These are phyloP conservation scores for Carallia pectinifolia DNA, from an alignment of 345 rosid species.

Conservation along the genomic window DNA sequence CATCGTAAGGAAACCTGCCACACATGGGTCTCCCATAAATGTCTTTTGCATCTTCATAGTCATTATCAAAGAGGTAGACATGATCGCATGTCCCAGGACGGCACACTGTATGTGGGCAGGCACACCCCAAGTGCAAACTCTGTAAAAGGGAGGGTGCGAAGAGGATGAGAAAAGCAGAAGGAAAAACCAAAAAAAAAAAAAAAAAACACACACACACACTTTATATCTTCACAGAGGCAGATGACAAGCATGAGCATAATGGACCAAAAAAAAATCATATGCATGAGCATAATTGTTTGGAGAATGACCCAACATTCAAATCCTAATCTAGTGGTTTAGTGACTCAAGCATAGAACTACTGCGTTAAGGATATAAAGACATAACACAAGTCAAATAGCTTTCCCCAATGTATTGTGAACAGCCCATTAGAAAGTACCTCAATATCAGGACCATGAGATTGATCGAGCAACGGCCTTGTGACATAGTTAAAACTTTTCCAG, in stretches of 20 bases:
- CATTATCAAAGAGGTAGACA: constrained; percentile 82
- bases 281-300: background rate
- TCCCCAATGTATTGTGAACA: background rate
- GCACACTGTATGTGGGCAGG: constrained; percentile 61
- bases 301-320: background rate
- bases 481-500: constrained; percentile 75
- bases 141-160: constrained; percentile 24
- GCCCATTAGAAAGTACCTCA: constrained; percentile 50
- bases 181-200: no score
- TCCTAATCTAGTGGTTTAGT: no score
- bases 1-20: constrained; percentile 83
- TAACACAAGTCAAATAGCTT: background rate
- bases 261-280: no score
- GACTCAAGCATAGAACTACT: background rate
- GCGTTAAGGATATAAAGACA: background rate
- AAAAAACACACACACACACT: no score
- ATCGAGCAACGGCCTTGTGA: constrained; percentile 58
- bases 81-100: constrained; percentile 75
- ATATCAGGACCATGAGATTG: constrained; percentile 42
- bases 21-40: constrained; percentile 65
- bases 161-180: background rate
- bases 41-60: constrained; percentile 93
- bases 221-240: background rate
- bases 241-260: no score
- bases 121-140: constrained; percentile 71